Base-by-base conservation (phyloP, 2,329 filamentous ascomycete genomes). In the Fusarium tanahbumbuense region DNA sequence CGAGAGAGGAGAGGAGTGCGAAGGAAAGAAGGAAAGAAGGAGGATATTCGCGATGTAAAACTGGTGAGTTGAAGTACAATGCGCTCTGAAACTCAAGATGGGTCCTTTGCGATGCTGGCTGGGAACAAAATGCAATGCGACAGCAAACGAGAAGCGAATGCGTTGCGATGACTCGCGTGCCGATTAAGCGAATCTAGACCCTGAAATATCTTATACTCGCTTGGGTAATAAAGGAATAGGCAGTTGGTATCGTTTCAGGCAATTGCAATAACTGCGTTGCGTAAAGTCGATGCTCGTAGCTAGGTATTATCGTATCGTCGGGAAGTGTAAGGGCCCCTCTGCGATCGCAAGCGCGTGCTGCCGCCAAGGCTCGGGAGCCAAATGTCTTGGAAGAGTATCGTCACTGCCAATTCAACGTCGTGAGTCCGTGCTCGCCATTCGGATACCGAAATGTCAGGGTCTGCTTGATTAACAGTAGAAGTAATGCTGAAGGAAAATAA, bases 301-400 rank as follows among this genome's bases (percentile, higher is more conserved):
- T 37, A 47, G 34, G 3, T 37, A 47, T 47, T 57, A 12, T 45
- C 23, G 22, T 37, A n/a, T 57, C 56, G 34, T 45, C 49, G 41
- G 12, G 47, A 48, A 50, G 41, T 25, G 27, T 22, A 28, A 62
- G 41, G 54, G 56, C 61, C 61, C 68, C 67, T 73, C 63, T 46
- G 57, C 63, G 59, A 68, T 73, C 63, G 72, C 72, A 73, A 72
- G 58, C 58, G 50, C 47, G 62, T 50, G 56, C 47, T 70, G 72
- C 72, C 61, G 72, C 72, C 68, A 72, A 73, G 72, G 70, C 68
- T 71, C 68, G 68, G 68, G 70, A 72, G 68, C 68, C 66, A 71
- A 42, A 66, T 53, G 56, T 60, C 59, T 68, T 57, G 41, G 41
- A 40, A 30, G 32, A 37, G 32, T 54, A 45, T 52, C 46, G 54